phyloP scores from a whole-genome alignment of 2,329 filamentous ascomycete species.

The Diplodia intermedia region DNA sequence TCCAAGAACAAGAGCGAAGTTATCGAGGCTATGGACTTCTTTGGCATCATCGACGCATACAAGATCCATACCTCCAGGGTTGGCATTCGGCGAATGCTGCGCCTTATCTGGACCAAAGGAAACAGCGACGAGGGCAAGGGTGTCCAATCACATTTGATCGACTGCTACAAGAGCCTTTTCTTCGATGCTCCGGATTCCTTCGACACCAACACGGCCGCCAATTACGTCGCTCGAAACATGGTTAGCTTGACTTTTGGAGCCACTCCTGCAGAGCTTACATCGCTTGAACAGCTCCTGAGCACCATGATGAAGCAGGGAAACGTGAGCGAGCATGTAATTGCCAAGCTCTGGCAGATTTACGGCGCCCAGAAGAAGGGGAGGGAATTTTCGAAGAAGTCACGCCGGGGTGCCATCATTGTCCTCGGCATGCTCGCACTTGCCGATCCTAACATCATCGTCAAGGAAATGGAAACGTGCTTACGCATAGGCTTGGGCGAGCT shows the following conservation, averaged over 20 bases:
- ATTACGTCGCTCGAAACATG: constrained; percentile 97
- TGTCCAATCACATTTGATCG: constrained; percentile 93
- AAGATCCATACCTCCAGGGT: constrained; percentile 91
- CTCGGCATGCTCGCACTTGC: constrained; percentile 95
- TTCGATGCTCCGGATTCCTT: constrained; percentile 94
- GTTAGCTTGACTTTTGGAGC: constrained; percentile 97
- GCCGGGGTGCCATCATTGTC: constrained; percentile 92
- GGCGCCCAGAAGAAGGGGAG: constrained; percentile 78
- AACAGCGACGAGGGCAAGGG: constrained; percentile 99
- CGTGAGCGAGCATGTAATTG: constrained; percentile 83
- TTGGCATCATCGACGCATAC: constrained; percentile 93
- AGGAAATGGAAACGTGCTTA: constrained; percentile 93
- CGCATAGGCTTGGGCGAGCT: constrained; percentile 83
- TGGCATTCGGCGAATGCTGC: constrained; percentile 93
- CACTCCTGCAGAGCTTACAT: constrained; percentile 92
- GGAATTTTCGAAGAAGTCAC: constrained; percentile 89
- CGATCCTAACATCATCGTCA: constrained; percentile 88
- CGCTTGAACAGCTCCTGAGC: constrained; percentile 88
- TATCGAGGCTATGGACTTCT: constrained; percentile 98
- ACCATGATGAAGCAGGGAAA: constrained; percentile 97
- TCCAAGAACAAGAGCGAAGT: constrained; percentile 98
- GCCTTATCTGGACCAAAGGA: constrained; percentile 98
- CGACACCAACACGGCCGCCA: constrained; percentile 86
- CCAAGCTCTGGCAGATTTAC: constrained; percentile 97
- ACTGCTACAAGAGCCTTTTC: constrained; percentile 94